phyloP scores from a whole-genome alignment of 148 eudicot genomes.

The Dianthus caryophyllus region DNA sequence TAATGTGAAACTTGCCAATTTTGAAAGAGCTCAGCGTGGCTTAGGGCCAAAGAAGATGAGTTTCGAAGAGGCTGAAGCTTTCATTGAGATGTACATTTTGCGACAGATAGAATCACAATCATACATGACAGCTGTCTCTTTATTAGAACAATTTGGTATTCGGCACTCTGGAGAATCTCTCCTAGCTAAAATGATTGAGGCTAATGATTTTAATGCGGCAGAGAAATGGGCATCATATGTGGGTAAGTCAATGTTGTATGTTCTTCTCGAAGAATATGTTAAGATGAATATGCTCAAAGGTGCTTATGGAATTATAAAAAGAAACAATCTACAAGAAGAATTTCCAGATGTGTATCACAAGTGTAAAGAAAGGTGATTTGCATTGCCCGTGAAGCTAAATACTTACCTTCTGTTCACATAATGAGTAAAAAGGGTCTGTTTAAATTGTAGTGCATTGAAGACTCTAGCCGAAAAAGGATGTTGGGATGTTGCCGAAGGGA shows the following conservation, averaged over 20 bases:
- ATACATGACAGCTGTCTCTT: slow-evolving; percentile 66
- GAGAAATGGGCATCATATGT: slow-evolving; percentile 92
- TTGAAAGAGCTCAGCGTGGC: slow-evolving; percentile 45
- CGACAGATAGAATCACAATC: slow-evolving; percentile 60
- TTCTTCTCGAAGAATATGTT: slow-evolving; percentile 64
- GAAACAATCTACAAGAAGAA: slow-evolving; percentile 62
- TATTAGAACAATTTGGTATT: slow-evolving; percentile 70
- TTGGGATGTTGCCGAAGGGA: slow-evolving; percentile 92
- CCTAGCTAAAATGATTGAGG: slow-evolving; percentile 53
- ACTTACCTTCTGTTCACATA: slow-evolving; percentile 6
- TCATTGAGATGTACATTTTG: slow-evolving; percentile 55
- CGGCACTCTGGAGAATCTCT: slow-evolving; percentile 57
- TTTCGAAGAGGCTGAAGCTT: slow-evolving; percentile 38
- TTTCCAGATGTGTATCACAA: slow-evolving; percentile 77
- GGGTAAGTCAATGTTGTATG: slow-evolving; percentile 71
- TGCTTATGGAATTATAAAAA: slow-evolving; percentile 77
- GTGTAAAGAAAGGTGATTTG: slow-evolving; percentile 77
- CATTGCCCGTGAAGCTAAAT: slow-evolving; percentile 17
- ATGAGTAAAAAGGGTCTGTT: slow-evolving; percentile 18
- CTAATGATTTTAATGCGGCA: slow-evolving; percentile 70
- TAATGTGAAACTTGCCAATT: slow-evolving; percentile 46
- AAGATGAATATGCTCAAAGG: slow-evolving; percentile 47
- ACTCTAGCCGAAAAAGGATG: slow-evolving; percentile 91
- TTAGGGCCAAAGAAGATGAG: slow-evolving; percentile 28
- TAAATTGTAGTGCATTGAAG: slow-evolving; percentile 64